Conservation (phyloP, 1,284 basidiomycete species). For the Boletus coffeatus region DNA sequence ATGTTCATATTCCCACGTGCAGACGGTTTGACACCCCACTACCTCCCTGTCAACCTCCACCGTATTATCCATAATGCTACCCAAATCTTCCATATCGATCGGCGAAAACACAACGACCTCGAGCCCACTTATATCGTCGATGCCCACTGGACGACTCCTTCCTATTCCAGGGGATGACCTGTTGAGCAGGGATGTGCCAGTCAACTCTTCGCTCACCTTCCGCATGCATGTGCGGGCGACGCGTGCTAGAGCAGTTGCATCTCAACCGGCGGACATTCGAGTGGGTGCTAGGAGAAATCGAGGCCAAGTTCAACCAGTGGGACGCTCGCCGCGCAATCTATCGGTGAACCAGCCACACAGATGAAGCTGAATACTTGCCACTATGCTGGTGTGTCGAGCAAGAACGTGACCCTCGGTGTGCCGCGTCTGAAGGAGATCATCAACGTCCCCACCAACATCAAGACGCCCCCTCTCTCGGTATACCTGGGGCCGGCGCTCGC, state of each 20-base stretch:
- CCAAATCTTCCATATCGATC: constrained; percentile 95
- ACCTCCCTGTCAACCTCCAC: constrained; percentile 89
- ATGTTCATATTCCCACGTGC: constrained; percentile 83
- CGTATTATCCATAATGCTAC: constrained; percentile 95
- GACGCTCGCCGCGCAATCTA: constrained; percentile 95
- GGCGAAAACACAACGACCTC: constrained; percentile 88
- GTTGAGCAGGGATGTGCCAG: constrained; percentile 75
- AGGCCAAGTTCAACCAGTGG: constrained; percentile 95
- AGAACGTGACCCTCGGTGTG: constrained; percentile 97
- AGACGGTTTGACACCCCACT: constrained; percentile 68
- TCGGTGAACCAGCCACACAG: constrained; percentile 99
- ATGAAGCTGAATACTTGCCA: constrained; percentile 99
- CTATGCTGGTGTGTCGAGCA: constrained; percentile 97
- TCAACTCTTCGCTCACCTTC: constrained; percentile 91
- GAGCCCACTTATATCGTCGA: constrained; percentile 87
- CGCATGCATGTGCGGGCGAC: constrained; percentile 89
- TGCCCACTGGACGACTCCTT: constrained; percentile 60
- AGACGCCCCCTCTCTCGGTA: constrained; percentile 93
- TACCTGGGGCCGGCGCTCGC: constrained; percentile 79
- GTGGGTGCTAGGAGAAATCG: constrained; percentile 96
- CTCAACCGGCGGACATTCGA: constrained; percentile 91
- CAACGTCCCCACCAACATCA: constrained; percentile 98
- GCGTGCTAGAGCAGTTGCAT: constrained; percentile 83
- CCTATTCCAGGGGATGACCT: constrained; percentile 85
- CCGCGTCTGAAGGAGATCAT: constrained; percentile 98